Conservation (phyloP, 2,329 filamentous ascomycete species). For the Alternaria postmessia region DNA sequence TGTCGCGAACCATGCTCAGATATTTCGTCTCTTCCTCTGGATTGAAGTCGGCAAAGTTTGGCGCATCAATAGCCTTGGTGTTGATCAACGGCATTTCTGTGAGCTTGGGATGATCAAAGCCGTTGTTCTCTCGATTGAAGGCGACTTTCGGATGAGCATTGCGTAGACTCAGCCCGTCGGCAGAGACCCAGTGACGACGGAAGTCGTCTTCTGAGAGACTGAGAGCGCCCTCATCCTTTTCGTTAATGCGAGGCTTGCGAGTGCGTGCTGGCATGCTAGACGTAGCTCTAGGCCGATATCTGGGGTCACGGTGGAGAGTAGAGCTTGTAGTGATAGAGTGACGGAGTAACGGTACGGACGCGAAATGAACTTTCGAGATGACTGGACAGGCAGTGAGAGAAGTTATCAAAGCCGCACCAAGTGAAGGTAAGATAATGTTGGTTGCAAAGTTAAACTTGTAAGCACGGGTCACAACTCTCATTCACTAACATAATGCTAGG, state of each 20-base stretch:
- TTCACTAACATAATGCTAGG: background rate
- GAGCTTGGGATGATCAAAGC: background rate
- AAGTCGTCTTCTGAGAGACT: background rate
- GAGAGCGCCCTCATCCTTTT: background rate
- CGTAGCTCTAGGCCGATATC: no score
- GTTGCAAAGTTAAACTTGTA: background rate
- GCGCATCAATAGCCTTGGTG: background rate
- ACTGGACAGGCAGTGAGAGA: background rate
- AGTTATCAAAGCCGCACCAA: background rate
- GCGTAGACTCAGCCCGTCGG: background rate
- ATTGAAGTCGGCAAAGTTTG: background rate
- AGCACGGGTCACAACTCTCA: background rate
- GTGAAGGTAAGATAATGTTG: background rate
- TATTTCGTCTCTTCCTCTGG: background rate
- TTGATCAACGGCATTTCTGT: background rate
- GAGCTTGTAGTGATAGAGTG: background rate
- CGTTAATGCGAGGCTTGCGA: background rate
- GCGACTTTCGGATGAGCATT: constrained; percentile 2
- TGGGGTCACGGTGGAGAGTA: background rate
- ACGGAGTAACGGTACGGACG: background rate
- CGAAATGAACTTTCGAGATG: background rate
- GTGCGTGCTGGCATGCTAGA: background rate
- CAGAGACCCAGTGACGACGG: constrained; percentile 3
- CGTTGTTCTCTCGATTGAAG: constrained; percentile 4
- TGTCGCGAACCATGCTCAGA: background rate